Evolutionary conservation across 2,329 filamentous ascomycete species (phyloP), one percentile per base, ranked within the genome.

Genomic region (Claviceps quebecensis): DNA sequence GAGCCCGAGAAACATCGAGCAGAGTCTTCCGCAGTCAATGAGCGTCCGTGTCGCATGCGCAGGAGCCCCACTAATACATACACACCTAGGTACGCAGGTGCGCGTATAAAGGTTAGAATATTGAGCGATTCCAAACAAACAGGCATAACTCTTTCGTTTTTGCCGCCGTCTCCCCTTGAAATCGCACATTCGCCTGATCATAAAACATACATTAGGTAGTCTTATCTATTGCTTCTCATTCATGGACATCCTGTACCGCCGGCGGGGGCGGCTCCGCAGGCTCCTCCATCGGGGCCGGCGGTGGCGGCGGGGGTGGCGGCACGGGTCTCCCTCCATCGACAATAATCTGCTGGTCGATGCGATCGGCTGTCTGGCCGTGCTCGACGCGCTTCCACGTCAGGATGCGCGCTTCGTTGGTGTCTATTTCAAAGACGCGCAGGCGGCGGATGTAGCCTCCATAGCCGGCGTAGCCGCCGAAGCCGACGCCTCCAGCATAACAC

Each of bases 391-490:
- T 97, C 78, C 91, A 98, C 0, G 91, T 98, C 47, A 78, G 81
- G 58, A 98, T 90, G 46, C 87, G 80, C 7, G 86, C 91, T 54
- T 87, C 81, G 62, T 95, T 95, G 69, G 90, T 87, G 65, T 98
- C 91, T 48, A 98, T 80, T 59, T 97, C 91, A 63, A 93, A 98
- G 44, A 98, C 77, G 47, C 93, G 79, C 50, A 96, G 76, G 34
- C 89, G 81, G 26, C 93, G 84, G 61, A 90, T 77, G 64, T 86
- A 97, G 4, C 84, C 85, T 43, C 83, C 83, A 64, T 96, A 97
- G 5, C 91, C 90, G 19, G 86, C 93, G 64, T 98, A 98, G 0
- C 93, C 93, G 51, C 93, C 93, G 60, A 98, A 95, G 1, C 93
- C 93, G 29, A 83, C 80, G 26, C 86, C 93, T 36, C 93, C 93